phyloP scores from a whole-genome alignment of 2,329 filamentous ascomycete species.

The Xylariaceae sp. region DNA sequence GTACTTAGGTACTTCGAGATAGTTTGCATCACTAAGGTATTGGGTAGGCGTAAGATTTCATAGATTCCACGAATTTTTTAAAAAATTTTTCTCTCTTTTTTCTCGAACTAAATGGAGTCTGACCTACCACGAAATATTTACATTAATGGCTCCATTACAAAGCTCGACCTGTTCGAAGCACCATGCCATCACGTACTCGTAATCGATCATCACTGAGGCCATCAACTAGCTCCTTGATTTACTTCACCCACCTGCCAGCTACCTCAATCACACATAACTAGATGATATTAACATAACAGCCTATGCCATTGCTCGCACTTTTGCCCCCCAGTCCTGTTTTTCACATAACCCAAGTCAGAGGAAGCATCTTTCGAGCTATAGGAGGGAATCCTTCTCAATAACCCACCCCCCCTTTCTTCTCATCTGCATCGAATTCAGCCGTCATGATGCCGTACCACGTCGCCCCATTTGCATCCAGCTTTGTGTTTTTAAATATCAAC shows the following conservation, averaged over 20 bases:
- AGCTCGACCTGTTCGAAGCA: no score
- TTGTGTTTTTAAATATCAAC: background rate
- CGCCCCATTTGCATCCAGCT: background rate
- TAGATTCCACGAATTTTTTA: no score
- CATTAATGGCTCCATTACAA: no score
- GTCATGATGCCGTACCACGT: conserved; percentile 12
- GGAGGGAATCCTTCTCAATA: conserved; percentile 4
- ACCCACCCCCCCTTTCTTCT: background rate
- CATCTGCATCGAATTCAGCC: background rate
- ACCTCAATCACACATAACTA: conserved; percentile 13
- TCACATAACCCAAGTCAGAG: conserved; percentile 1
- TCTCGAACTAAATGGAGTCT: no score
- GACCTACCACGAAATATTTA: no score
- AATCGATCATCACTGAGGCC: background rate
- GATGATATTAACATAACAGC: conserved; percentile 17
- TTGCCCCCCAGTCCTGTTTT: conserved; percentile 5
- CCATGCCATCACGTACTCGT: background rate
- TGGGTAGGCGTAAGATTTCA: no score
- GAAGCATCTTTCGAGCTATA: background rate
- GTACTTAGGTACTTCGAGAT: no score
- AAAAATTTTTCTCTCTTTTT: no score
- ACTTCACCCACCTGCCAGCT: conserved; percentile 8
- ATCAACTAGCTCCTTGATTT: conserved; percentile 4
- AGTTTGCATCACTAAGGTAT: no score
- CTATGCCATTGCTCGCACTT: conserved; percentile 21